phyloP scores from a whole-genome alignment of 208 protist genomes.

The Acanthamoeba triangularis region DNA sequence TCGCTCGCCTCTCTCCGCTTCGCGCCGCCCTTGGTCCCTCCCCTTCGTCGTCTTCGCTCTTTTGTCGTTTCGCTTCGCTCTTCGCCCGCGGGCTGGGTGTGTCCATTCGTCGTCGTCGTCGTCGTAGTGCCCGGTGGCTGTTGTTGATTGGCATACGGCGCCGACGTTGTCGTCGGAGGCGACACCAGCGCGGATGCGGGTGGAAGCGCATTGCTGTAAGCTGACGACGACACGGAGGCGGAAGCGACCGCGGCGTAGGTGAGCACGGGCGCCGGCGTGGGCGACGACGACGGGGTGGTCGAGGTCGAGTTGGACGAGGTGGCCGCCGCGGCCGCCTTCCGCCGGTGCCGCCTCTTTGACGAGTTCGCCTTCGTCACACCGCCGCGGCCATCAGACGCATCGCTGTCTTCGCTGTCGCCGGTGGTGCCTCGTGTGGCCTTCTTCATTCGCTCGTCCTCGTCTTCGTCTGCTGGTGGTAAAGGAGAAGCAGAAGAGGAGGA shows the following conservation, averaged over 20 bases:
- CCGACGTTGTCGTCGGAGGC: neutral
- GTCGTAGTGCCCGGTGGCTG: no score
- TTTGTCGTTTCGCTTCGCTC: neutral
- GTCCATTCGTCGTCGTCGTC: neutral
- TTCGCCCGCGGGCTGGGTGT: neutral
- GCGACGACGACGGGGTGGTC: neutral
- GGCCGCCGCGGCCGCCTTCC: neutral
- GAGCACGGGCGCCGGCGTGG: neutral
- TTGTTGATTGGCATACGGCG: constrained; percentile 3
- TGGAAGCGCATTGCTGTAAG: neutral
- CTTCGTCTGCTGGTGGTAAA: neutral
- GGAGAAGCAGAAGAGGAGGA: no score
- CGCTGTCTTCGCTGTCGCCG: no score
- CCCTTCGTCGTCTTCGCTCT: neutral
- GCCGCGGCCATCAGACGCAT: neutral
- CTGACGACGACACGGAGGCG: neutral
- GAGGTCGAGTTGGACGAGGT: neutral
- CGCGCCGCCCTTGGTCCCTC: no score
- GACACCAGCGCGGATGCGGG: neutral
- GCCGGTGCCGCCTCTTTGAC: neutral
- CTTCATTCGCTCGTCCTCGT: neutral
- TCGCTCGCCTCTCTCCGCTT: no score
- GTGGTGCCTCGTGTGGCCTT: neutral
- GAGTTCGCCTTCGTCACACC: neutral
- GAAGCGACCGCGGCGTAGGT: constrained; percentile 41